Conservation (phyloP, 2,329 filamentous ascomycete species). For the Fusarium musae region DNA sequence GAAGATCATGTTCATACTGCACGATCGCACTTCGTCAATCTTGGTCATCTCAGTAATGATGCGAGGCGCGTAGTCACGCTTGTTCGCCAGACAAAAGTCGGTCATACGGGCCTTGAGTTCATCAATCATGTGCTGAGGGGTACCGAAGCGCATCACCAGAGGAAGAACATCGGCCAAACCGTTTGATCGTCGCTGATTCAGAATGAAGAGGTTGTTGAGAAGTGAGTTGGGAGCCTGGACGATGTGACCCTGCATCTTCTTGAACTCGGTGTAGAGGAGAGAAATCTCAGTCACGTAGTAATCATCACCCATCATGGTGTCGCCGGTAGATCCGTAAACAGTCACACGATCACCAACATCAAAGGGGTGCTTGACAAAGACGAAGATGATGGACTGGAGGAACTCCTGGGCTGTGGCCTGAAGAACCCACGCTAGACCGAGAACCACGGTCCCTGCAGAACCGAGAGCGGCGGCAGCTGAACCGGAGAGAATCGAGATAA, state of each 20-base stretch:
- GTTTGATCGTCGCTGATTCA: conserved; percentile 92
- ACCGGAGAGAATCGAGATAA: conserved; percentile 88
- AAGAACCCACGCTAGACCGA: conserved; percentile 92
- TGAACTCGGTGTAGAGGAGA: conserved; percentile 94
- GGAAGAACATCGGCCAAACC: conserved; percentile 87
- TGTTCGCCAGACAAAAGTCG: conserved; percentile 84
- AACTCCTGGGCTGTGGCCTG: conserved; percentile 95
- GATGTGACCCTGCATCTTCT: conserved; percentile 97
- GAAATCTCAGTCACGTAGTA: conserved; percentile 97
- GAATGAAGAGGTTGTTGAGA: conserved; percentile 91
- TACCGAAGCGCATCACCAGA: conserved; percentile 89
- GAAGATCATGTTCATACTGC: conserved; percentile 92
- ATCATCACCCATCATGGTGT: conserved; percentile 82
- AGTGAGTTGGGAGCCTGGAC: conserved; percentile 96
- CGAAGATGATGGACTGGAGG: conserved; percentile 91
- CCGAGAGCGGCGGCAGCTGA: conserved; percentile 93
- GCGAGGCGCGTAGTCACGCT: conserved; percentile 87
- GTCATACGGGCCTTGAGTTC: conserved; percentile 81
- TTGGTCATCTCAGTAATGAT: conserved; percentile 86
- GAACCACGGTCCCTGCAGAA: conserved; percentile 85
- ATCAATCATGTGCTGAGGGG: conserved; percentile 84
- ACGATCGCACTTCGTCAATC: conserved; percentile 84
- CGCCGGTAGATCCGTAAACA: conserved; percentile 89
- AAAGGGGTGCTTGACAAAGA: conserved; percentile 97
- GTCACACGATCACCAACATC: conserved; percentile 94